Base-by-base conservation (phyloP, 139 green algal genomes). In the Desmodesmus armatus region DNA sequence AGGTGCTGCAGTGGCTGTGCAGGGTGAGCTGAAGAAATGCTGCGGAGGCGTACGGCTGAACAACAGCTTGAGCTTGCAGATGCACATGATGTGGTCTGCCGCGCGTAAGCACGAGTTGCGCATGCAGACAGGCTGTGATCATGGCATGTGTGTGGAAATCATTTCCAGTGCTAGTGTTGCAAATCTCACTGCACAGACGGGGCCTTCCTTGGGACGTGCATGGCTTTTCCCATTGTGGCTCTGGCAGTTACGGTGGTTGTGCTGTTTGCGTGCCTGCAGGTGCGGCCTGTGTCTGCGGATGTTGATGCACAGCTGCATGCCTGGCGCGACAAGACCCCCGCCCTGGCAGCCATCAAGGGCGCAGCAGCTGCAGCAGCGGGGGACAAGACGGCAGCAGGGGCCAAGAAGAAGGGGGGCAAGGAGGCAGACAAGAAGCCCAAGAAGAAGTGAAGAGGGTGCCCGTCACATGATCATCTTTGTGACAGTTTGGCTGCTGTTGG, bases 1-100 rank as follows among this genome's bases (percentile, higher is more conserved):
- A 95, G 73, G 63, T 90, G 9, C 73, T 93, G 49, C 88, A 94
- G 82, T 92, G 91, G 92, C 80, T 96, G 74, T 96, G 89, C 85
- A 94, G 90, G 90, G 88, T 94, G 39, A n/a, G 84, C 29, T 5
- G 60, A 0, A n/a, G n/a, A n/a, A n/a, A n/a, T n/a, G n/a, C n/a
- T n/a, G n/a, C n/a, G n/a, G n/a, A n/a, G n/a, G n/a, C n/a, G n/a
- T n/a, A n/a, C n/a, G n/a, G n/a, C n/a, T n/a, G n/a, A n/a, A n/a
- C n/a, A n/a, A n/a, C n/a, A n/a, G n/a, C n/a, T n/a, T n/a, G n/a
- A n/a, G n/a, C n/a, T n/a, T n/a, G n/a, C 29, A 37, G 29, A 17
- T 41, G 29, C 15, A 1, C 44, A 13, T 62, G 3, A 49, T n/a
- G n/a, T n/a, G n/a, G n/a, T n/a, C 29, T 74, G 55, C 31, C 35